Evolutionary conservation across 2,329 filamentous ascomycete genomes (phyloP), one percentile per base, ranked within the genome.

Genomic region (Hirsutella minnesotensis): DNA sequence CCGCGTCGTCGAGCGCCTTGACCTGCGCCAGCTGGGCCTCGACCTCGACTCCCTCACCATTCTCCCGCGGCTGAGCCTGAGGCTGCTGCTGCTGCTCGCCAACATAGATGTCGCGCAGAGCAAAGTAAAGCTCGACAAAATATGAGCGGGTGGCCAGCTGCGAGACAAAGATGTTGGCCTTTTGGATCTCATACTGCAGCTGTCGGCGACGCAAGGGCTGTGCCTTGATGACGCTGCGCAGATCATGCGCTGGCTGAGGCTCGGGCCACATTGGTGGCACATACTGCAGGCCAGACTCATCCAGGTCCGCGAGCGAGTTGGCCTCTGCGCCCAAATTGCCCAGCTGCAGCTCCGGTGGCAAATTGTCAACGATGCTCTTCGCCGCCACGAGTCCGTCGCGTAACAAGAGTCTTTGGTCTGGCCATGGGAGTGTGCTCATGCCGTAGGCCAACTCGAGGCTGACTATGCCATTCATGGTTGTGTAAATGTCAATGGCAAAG

Each of bases 181-280:
- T 94, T 58, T 94, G 87, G 24, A 95, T 92, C 62, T 94, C 88
- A 50, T 81, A 87, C 56, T 92, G 86, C 4, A 88, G 59, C 43
- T 72, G 67, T 1, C 76, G 69, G 3, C 75, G 70, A 3, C 69
- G 66, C 21, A 64, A 57, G 1, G 72, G 69, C 21, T 76, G 64
- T 18, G 64, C 60, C 42, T 69, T 68, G 45, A 76, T 65, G 8
- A 67, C 60, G 33, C 66, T 68, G 35, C 72, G 69, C 15, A 75
- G 53, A 48, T 77, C 73, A 47, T 73, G 64, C 9, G 66, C 53
- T 0, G 70, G 67, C 47, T 69, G 65, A 5, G 61, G 59, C 42
- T 59, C 63, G 8, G 64, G 67, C 54, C 70, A 74, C 15, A 62
- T 66, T 0, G 73, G 68, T 2, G 74, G 69, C 40, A 67, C 70